Evolutionary conservation across 2,329 filamentous ascomycete species (phyloP), one percentile per base, ranked within the genome.

Genomic region (Apiospora koreana): DNA sequence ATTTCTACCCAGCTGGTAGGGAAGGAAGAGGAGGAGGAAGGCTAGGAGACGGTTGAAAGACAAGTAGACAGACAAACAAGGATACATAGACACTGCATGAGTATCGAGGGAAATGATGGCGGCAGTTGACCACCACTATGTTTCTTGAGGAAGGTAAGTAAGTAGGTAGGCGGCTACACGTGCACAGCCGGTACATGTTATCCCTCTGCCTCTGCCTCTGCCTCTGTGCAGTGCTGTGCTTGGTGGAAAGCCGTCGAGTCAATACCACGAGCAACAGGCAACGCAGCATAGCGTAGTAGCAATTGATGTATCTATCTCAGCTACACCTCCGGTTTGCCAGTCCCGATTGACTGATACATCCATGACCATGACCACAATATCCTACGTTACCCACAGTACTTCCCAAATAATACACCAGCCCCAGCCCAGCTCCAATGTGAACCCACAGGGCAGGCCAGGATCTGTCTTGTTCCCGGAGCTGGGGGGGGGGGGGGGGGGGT

Each of bases 381-480:
- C 54, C 54, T 62, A 62, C 31, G 54, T 62, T 62, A 62, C 54
- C 54, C 54, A 62, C 31, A 62, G 18, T 62, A 38, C 54, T 62
- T 62, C 54, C 54, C 28, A 62, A 38, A 35, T 31, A 18, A 62
- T 62, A 62, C 54, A 62, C 54, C 54, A 62, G 54, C 54, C 54
- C 54, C 54, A 62, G 54, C 31, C 54, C 54, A 62, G 54, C 54
- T 62, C 54, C 54, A 31, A 62, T 62, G 18, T 62, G 54, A 38
- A 62, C 21, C 54, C 54, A 62, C 54, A 62, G 31, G 31, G 54
- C 54, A 62, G 54, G 54, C 54, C 54, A 62, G 54, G 54, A 62
- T 62, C 54, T 62, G 54, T 62, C 54, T 62, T 62, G 54, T 62
- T 62, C 54, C 54, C 54, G 54, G 54, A 62, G 54, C 54, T 62